These are phyloP conservation scores for Dactylellina leptospora DNA, from an alignment of 2,329 filamentous ascomycete species.

Conservation along the genomic window DNA sequence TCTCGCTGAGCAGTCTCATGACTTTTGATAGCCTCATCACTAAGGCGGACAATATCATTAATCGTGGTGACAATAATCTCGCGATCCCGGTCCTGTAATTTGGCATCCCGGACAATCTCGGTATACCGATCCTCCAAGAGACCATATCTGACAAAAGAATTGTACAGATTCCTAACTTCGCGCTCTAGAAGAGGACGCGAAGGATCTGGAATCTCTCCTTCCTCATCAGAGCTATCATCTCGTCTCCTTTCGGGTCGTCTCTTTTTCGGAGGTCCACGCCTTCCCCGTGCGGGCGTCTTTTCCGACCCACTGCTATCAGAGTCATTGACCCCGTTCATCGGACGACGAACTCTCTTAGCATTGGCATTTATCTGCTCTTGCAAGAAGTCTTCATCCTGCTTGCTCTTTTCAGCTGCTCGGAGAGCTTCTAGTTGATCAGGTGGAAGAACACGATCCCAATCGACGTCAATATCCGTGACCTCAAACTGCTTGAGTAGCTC, in stretches of 20 bases:
- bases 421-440: conserved; percentile 89
- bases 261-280: conserved; percentile 72
- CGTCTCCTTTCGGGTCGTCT: conserved; percentile 73
- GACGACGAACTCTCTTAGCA: conserved; percentile 59
- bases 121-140: conserved; percentile 87
- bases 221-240: conserved; percentile 73
- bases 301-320: conserved; percentile 59
- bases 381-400: conserved; percentile 62
- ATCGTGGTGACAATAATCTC: conserved; percentile 81
- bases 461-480: conserved; percentile 93
- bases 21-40: conserved; percentile 69
- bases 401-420: conserved; percentile 86
- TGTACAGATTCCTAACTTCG: conserved; percentile 89
- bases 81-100: conserved; percentile 80
- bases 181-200: conserved; percentile 90
- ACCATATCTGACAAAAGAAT: conserved; percentile 89
- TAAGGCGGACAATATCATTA: conserved; percentile 73
- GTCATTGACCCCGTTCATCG: conserved; percentile 59
- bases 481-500: conserved; percentile 76
- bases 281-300: conserved; percentile 63
- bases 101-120: conserved; percentile 86
- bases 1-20: conserved; percentile 76
- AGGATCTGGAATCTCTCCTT: conserved; percentile 77
- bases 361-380: conserved; percentile 60
- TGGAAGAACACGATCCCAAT: conserved; percentile 98